Evolutionary conservation across 179 eudicot genomes (phyloP).

Genomic region (Pouteria campechiana): DNA sequence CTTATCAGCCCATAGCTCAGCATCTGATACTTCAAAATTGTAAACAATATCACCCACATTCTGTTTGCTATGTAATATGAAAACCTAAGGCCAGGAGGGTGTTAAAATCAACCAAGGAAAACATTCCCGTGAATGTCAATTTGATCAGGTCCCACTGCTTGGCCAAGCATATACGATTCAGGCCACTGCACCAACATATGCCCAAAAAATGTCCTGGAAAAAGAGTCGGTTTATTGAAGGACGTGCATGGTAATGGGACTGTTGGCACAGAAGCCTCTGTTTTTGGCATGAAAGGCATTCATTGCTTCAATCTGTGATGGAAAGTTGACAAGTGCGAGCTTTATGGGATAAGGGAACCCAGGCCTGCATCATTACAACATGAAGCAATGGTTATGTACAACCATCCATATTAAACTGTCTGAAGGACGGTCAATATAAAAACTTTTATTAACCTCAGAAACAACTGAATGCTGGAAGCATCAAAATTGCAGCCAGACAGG

Average conservation of each 20-base stretch:
- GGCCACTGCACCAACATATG: no score
- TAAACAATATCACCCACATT: no score
- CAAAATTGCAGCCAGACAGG: constrained; percentile 45
- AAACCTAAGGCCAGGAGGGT: no score
- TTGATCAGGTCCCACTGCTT: no score
- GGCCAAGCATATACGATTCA: no score
- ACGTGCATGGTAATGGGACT: constrained; percentile 33
- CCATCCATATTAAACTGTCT: not conserved
- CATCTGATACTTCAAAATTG: no score
- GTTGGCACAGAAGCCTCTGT: constrained; percentile 43
- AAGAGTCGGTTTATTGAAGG: constrained; percentile 60
- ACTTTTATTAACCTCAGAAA: constrained; percentile 31
- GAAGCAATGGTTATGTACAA: not conserved
- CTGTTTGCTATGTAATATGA: no score
- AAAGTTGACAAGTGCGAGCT: constrained; percentile 39
- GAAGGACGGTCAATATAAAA: not conserved
- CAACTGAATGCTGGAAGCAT: constrained; percentile 31
- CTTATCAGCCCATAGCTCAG: no score
- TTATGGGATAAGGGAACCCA: constrained; percentile 9
- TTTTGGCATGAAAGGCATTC: constrained; percentile 47
- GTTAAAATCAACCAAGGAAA: no score
- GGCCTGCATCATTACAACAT: constrained; percentile 24
- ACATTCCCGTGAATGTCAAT: no score
- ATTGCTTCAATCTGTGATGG: constrained; percentile 43
- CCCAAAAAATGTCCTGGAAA: no score